phyloP scores from a whole-genome alignment of 176 grass and related monocot genomes.

The Triticum dicoccoides region DNA sequence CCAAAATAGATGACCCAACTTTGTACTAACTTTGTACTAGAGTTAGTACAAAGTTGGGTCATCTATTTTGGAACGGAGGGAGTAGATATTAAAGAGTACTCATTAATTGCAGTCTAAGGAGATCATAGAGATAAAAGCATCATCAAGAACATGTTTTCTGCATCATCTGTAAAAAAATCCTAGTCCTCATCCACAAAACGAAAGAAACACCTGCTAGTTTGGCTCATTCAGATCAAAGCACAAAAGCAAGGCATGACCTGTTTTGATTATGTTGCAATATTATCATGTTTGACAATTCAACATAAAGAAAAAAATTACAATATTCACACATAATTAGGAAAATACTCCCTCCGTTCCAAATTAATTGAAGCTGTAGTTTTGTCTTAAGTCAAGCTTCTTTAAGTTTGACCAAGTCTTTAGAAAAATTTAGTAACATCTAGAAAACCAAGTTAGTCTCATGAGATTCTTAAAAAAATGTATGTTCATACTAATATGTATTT shows the following conservation, averaged over 20 bases:
- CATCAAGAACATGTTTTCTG: not conserved
- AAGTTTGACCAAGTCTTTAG: not conserved
- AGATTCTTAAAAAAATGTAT: not conserved
- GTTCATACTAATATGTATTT: not conserved
- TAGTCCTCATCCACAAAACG: not conserved
- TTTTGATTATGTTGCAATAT: not conserved
- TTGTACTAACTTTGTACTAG: no score
- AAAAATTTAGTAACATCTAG: not conserved
- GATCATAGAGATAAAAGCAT: not conserved
- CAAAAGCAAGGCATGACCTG: not conserved
- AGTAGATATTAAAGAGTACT: not conserved
- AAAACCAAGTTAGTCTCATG: not conserved
- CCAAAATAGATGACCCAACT: no score
- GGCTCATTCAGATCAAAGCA: not conserved
- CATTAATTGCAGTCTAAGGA: not conserved
- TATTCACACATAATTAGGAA: slow-evolving; percentile 21
- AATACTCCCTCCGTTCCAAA: not conserved
- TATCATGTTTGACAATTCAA: not conserved
- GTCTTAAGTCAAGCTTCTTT: not conserved
- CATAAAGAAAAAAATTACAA: not conserved
- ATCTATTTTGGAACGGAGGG: no score
- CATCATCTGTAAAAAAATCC: not conserved
- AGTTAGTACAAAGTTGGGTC: no score
- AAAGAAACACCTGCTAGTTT: not conserved
- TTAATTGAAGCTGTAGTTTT: not conserved